Evolutionary conservation across 129 eudicot genomes (phyloP).

Genomic region (Glebionis coronaria): DNA sequence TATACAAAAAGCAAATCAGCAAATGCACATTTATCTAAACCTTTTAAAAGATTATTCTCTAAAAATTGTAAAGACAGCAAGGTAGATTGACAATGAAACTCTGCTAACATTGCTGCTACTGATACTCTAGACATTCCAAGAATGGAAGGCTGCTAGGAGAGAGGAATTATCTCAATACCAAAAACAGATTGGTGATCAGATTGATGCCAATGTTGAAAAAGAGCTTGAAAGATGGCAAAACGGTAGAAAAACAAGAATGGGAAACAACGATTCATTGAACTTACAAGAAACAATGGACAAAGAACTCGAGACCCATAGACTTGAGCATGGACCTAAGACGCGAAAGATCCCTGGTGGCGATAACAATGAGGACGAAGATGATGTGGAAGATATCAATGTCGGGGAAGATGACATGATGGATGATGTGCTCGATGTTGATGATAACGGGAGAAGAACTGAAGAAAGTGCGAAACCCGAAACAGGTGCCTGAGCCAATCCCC

Average conservation of each 20-base stretch:
- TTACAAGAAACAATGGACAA: constrained; percentile 99
- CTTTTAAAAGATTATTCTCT: too few relatives aligned
- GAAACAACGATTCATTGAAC: constrained; percentile 52
- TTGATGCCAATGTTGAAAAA: constrained; percentile 69
- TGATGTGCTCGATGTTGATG: constrained; percentile 82
- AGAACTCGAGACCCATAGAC: constrained; percentile 95
- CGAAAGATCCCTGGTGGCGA: constrained; percentile 72
- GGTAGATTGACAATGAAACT: background rate
- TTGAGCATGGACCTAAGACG: constrained; percentile 94
- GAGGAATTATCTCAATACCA: constrained; percentile 88
- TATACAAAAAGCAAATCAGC: too few relatives aligned
- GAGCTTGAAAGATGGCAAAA: constrained; percentile 92
- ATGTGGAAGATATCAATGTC: constrained; percentile 87
- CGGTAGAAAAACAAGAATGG: constrained; percentile 59
- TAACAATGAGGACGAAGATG: constrained; percentile 86
- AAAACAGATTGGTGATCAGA: constrained; percentile 64
- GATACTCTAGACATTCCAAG: constrained; percentile 61
- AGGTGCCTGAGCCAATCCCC: constrained; percentile 37
- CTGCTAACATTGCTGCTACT: background rate
- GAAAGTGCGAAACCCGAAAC: constrained; percentile 45
- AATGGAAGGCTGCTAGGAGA: constrained; percentile 94
- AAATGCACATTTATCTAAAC: too few relatives aligned
- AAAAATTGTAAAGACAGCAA: background rate
- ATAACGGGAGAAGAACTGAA: constrained; percentile 45
- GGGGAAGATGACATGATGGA: constrained; percentile 95